Evolutionary conservation across 2,329 filamentous ascomycete genomes (phyloP), one percentile per base, ranked within the genome.

Genomic region (Paraconiothyrium brasiliense): DNA sequence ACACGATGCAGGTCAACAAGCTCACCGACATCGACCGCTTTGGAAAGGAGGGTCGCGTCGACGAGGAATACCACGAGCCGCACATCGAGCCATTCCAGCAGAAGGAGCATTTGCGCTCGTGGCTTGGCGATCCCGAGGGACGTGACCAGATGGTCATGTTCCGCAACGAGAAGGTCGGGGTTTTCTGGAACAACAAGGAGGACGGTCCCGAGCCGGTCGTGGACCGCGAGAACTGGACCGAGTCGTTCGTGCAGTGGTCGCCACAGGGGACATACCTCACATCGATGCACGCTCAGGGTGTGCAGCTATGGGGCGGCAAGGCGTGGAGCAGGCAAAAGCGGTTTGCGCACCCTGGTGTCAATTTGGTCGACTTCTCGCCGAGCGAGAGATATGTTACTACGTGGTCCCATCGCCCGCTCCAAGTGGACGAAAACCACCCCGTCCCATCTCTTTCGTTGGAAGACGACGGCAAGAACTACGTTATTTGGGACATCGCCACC

Each of bases 121-220:
- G 93, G 90, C 84, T 99, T 72, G 91, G 90, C 68, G 95, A 99
- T 76, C 85, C 90, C 61, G 93, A 93, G 69, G 93, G 93, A 68
- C 90, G 95, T 65, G 95, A 99, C 78, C 94, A 99, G 84, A 95
- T 98, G 73, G 92, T 92, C 78, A 93, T 98, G 88, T 97, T 92
- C 85, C 90, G 92, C 57, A 92, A 90, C 70, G 95, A 99, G 57
- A 91, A 90, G 65, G 95, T 99, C 41, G 94, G 93, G 62, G 91
- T 99, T 6, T 97, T 92, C 85, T 99, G 94, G 94, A 98, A 98
- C 84, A 97, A 96, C 85, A 95, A 97, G 82, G 94, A 91, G 81
- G 94, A 97, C 63, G 81, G 86, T 24, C 93, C 94, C 4, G 95
- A 99, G 80, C 89, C 87, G 66, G 87, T 97, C 41, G 92, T 99